These are phyloP conservation scores for Erigeron canadensis DNA, from an alignment of 129 eudicot genomes.

Conservation along the genomic window DNA sequence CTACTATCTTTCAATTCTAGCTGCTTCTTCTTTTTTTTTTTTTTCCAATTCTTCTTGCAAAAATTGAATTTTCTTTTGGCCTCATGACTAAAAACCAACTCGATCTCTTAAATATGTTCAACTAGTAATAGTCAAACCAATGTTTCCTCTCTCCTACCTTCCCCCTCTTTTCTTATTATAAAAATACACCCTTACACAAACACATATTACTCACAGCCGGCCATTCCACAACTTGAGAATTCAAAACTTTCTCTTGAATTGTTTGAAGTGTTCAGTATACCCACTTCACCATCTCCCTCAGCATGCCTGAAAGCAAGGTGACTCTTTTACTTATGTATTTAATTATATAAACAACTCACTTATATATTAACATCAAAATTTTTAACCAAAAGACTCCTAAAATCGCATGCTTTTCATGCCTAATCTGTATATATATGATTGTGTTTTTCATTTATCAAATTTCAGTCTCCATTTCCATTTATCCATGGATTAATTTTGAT, in stretches of 20 bases:
- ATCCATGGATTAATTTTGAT: neutral
- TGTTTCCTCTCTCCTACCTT: conserved; percentile 9
- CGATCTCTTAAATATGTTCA: neutral
- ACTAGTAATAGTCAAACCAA: neutral
- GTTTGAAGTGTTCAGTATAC: neutral
- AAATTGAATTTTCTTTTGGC: conserved; percentile 16
- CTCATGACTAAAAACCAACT: neutral
- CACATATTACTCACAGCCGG: neutral
- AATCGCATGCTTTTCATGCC: neutral
- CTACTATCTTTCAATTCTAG: neutral
- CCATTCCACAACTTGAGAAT: neutral
- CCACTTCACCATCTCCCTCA: neutral
- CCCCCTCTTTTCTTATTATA: conserved; percentile 1
- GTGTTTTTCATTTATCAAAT: neutral
- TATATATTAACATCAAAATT: too few species aligned
- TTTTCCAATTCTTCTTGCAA: neutral
- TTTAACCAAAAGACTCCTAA: neutral
- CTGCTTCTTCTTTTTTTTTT: too few species aligned
- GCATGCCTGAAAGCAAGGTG: conserved; percentile 17
- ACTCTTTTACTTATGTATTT: neutral
- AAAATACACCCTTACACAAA: neutral
- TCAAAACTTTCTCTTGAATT: conserved; percentile 7
- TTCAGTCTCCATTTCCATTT: neutral
- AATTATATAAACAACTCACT: too few species aligned
- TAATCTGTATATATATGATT: too few species aligned